phyloP scores from a whole-genome alignment of 495 filamentous ascomycete species.

The Podospora conica region DNA sequence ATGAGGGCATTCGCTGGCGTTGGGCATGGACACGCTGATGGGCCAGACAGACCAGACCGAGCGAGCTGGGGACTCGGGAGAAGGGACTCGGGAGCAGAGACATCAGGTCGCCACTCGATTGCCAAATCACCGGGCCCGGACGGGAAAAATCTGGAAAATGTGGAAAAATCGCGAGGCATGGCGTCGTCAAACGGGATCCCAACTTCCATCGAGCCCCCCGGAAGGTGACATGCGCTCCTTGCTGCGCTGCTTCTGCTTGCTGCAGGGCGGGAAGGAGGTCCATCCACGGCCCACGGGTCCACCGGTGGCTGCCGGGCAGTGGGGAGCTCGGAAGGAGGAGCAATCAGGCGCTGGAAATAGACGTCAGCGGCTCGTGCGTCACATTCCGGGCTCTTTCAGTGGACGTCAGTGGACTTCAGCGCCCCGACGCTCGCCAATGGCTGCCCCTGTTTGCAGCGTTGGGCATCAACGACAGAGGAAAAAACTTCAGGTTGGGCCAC shows the following conservation, averaged over 20 bases:
- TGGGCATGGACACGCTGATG: conserved; percentile 28
- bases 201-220: neutral
- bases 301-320: neutral
- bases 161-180: neutral
- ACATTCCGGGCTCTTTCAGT: neutral
- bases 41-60: neutral
- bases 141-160: neutral
- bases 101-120: conserved; percentile 24
- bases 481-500: conserved; percentile 18
- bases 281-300: too few species aligned
- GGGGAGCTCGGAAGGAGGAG: neutral
- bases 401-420: neutral
- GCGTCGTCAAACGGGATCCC: conserved; percentile 1
- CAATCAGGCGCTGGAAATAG: conserved; percentile 17
- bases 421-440: conserved; percentile 19
- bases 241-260: too few species aligned
- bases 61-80: conserved; percentile 1
- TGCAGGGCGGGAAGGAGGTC: conserved; percentile 4
- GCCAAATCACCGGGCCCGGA: conserved; percentile 26
- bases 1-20: conserved; percentile 20
- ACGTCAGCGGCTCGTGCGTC: conserved; percentile 25
- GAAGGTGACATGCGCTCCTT: neutral
- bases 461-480: conserved; percentile 18
- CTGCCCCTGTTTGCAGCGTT: conserved; percentile 4
- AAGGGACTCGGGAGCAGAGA: neutral